Conservation (phyloP, 2,329 filamentous ascomycete species). For the Pezicula carpinea region DNA sequence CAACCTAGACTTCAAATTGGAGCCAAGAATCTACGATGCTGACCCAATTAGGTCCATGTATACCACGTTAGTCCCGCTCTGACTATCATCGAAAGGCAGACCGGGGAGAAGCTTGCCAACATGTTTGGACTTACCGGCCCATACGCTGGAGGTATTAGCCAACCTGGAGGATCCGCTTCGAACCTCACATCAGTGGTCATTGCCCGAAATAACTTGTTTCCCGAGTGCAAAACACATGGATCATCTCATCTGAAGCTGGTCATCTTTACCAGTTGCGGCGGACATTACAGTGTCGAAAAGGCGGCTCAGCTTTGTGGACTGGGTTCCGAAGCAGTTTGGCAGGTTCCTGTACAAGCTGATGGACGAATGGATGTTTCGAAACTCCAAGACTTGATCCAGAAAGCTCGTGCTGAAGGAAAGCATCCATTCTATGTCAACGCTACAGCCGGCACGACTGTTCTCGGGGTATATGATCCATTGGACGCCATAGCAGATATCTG, state of each 20-base stretch:
- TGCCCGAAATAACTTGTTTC: slow-evolving; percentile 81
- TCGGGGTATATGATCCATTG: slow-evolving; percentile 85
- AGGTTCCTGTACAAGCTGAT: slow-evolving; percentile 65
- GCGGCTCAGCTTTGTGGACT: slow-evolving; percentile 88
- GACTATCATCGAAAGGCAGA: slow-evolving; percentile 82
- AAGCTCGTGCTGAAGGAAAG: slow-evolving; percentile 60
- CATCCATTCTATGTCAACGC: slow-evolving; percentile 94
- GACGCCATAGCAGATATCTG: slow-evolving; percentile 65
- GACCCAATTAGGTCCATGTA: slow-evolving; percentile 81
- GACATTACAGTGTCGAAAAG: slow-evolving; percentile 94
- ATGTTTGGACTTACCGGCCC: slow-evolving; percentile 73
- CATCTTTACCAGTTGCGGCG: slow-evolving; percentile 82
- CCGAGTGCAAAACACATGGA: slow-evolving; percentile 68
- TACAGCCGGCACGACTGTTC: slow-evolving; percentile 89
- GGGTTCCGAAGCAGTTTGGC: slow-evolving; percentile 67
- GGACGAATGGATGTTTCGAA: slow-evolving; percentile 68
- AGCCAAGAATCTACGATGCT: no score
- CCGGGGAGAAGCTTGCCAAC: slow-evolving; percentile 64
- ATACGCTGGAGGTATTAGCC: slow-evolving; percentile 61
- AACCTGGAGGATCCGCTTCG: slow-evolving; percentile 76
- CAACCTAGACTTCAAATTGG: no score
- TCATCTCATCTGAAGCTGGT: slow-evolving; percentile 65
- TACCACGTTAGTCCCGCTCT: slow-evolving; percentile 90
- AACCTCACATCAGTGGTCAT: slow-evolving; percentile 84
- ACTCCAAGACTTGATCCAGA: slow-evolving; percentile 57